Evolutionary conservation across 2,329 filamentous ascomycete species (phyloP), one percentile per base, ranked within the genome.

Genomic region (Ceratocystis cubensis): DNA sequence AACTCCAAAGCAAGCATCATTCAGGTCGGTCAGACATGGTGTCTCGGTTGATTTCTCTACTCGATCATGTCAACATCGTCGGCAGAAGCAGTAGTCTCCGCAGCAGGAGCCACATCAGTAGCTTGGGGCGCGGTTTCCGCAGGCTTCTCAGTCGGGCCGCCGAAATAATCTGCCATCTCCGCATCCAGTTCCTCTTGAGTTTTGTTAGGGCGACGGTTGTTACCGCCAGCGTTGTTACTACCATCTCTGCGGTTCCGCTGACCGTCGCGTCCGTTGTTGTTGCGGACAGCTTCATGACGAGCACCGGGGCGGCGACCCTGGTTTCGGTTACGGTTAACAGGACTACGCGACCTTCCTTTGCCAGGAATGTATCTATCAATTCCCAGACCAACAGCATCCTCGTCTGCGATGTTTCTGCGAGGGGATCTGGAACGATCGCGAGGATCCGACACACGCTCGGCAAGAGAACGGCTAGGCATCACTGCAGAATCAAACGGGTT

Each of bases 161-260:
- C 86, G 79, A 91, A 96, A 75, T 96, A 96, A 73, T 96, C 90
- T 37, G 87, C 91, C 92, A 96, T 96, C 77, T 96, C 92, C n/a
- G 89, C 90, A 74, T 96, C 92, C 50, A 96, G 80, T 74, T 96
- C 90, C 72, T 96, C 89, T 71, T 91, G 88, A 0, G 92, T 96
- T 82, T 96, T 96, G 76, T 85, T 88, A 1, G 85, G 81, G 62
- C 89, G 82, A 48, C 82, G 81, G 65, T 79, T 77, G 25, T 75
- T 75, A 28, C 77, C 74, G 48, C 75, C 75, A 22, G 74, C 74
- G 50, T 75, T 76, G 25, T 75, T 75, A n/a, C 56, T 59, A 15
- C 17, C 53, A n/a, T 65, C 66, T n/a, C 53, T 41, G 1, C 28
- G 41, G 44, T 63, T 46, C 30, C 77, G 74, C 15, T 75, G 77